These are phyloP conservation scores for Talinum fruticosum DNA, from an alignment of 148 eudicot genomes.

Conservation along the genomic window DNA sequence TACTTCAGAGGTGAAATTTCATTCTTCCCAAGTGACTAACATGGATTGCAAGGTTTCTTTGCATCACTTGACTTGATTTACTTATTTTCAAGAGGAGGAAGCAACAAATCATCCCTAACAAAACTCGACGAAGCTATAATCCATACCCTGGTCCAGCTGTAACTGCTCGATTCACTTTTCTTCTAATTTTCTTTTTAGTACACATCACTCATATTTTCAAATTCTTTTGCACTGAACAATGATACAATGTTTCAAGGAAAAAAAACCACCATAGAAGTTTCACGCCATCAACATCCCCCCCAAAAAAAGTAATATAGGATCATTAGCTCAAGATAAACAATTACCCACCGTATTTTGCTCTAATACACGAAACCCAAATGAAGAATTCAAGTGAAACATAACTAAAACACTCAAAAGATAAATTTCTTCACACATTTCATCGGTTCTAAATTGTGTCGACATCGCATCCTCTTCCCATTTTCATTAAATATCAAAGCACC, in stretches of 20 bases:
- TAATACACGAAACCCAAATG: not conserved
- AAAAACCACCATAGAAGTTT: not conserved
- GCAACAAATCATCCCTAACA: not conserved
- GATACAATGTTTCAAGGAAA: not conserved
- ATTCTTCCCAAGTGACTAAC: not conserved
- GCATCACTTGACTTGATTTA: not conserved
- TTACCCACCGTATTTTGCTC: not conserved
- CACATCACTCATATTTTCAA: not conserved
- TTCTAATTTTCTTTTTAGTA: not conserved
- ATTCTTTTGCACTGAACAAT: not conserved
- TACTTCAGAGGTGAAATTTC: not conserved
- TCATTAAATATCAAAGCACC: not conserved
- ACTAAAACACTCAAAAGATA: not conserved
- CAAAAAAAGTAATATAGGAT: not conserved
- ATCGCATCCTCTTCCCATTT: not conserved
- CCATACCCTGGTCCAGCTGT: not conserved
- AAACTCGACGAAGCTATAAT: not conserved
- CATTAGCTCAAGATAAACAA: not conserved
- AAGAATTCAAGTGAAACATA: not conserved
- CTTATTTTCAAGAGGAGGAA: not conserved
- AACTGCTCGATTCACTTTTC: not conserved
- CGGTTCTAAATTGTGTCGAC: not conserved
- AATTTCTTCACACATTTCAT: not conserved
- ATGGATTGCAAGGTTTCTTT: not conserved
- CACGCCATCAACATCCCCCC: not conserved